Base-by-base conservation (phyloP, 768 basidiomycete species). In the Piloderma croceum region DNA sequence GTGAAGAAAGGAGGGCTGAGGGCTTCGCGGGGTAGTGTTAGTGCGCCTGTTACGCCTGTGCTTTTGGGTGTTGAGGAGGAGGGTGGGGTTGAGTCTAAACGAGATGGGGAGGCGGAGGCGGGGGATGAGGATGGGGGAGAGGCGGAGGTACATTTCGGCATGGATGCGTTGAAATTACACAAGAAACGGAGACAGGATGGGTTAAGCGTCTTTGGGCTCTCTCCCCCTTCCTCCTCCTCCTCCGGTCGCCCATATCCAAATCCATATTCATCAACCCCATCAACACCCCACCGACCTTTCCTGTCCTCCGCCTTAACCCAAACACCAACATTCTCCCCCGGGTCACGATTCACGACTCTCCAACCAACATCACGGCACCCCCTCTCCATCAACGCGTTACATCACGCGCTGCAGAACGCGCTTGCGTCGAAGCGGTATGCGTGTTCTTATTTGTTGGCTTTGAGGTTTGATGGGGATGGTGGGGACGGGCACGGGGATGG, bases 401-500 rank as follows among this genome's bases (percentile, higher is more conserved):
- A 73, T 24, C 65, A 71, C 13, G 69, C 79, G 3, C 61, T 90
- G 4, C 79, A 84, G 41, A 70, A 69, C n/a, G 80, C 86, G 0
- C 47, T 89, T 11, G 70, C 79, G 3, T 75, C 86, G 13, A 85
- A 81, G 47, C 75, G 88, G 11, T 89, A 85, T 51, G 74, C 87
- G 1, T 86, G 83, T 42, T 74, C 88, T 2, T 85, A 91, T 55
- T 68, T 91, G 3, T 69, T 91, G 3, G 88, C 88, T 4, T 58
- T 91, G 36, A 72, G 89, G 2, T 91, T 91, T 54, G 68, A 63
- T 60, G 80, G 81, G 33, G 77, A 77, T 35, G 83, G 80, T 24
- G 83, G 86, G 46, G 80, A 81, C 36, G 67, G 70, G 5, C 90
- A 91, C 49, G 90, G 88, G 88, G 88, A 90, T 49, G 81, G 46